Evolutionary conservation across 2,329 filamentous ascomycete species (phyloP).

Genomic region (Botrytis tulipae): DNA sequence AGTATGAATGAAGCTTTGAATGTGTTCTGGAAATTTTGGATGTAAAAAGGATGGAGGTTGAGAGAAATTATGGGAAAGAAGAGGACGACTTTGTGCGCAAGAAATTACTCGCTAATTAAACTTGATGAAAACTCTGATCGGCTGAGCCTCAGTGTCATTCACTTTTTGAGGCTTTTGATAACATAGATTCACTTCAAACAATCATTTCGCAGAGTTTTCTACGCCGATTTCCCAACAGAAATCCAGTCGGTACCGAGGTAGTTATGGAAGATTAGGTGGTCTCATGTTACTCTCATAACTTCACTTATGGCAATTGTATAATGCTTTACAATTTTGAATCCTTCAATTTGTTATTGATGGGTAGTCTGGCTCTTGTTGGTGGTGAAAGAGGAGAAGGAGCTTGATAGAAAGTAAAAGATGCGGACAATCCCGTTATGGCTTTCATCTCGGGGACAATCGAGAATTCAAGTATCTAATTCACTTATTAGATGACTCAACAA

Average conservation of each 20-base stretch:
- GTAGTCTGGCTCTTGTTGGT: neutral
- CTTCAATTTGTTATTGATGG: neutral
- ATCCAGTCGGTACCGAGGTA: no score
- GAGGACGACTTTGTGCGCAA: neutral
- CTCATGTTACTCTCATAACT: neutral
- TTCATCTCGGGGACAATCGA: neutral
- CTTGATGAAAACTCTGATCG: neutral
- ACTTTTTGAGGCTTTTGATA: slow-evolving; percentile 9
- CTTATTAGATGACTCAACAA: no score
- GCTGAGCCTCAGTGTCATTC: neutral
- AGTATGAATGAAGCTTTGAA: neutral
- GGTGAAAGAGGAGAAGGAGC: neutral
- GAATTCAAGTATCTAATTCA: neutral
- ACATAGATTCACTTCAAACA: neutral
- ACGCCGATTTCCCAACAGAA: neutral
- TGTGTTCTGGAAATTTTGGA: neutral
- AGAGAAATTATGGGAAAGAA: neutral
- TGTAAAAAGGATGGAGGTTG: neutral
- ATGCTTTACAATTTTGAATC: no score
- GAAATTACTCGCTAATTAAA: neutral
- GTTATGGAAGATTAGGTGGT: neutral
- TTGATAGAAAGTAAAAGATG: neutral
- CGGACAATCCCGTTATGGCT: no score
- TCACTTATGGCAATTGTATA: neutral
- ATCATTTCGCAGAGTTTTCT: neutral